phyloP scores from a whole-genome alignment of 192 early-diverging fungal species.

The Coemansia sp. region DNA sequence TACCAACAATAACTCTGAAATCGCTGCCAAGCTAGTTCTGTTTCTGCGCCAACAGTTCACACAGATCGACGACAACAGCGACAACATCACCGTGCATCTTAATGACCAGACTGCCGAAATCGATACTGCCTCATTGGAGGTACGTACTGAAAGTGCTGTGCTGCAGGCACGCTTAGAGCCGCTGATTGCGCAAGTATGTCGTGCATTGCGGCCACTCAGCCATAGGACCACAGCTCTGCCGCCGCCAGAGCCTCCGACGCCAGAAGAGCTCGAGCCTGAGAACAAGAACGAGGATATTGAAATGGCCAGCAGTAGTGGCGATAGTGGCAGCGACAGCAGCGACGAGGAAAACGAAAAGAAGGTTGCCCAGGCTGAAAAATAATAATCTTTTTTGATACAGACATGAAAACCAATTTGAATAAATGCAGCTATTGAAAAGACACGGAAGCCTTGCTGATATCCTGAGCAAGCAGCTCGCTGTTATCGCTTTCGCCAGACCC shows the following conservation, averaged over 20 bases:
- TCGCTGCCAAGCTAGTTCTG: slow-evolving; percentile 25
- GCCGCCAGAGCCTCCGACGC: slow-evolving; percentile 8
- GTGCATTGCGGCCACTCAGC: slow-evolving; percentile 37
- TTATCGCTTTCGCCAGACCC: slow-evolving; percentile 3
- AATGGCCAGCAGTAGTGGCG: slow-evolving; percentile 10
- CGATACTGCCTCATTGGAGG: slow-evolving; percentile 22
- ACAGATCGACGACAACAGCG: slow-evolving; percentile 22
- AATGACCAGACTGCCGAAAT: slow-evolving; percentile 19
- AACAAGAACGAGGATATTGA: slow-evolving; percentile 8
- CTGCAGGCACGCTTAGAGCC: slow-evolving; percentile 32
- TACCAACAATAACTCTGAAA: slow-evolving; percentile 9
- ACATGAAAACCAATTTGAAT: too few species aligned
- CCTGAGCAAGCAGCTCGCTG: slow-evolving; percentile 16
- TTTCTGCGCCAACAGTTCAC: slow-evolving; percentile 49
- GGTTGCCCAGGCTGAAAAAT: background rate
- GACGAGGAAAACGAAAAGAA: background rate
- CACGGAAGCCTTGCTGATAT: slow-evolving; percentile 10
- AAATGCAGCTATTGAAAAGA: background rate
- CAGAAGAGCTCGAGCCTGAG: slow-evolving; percentile 12
- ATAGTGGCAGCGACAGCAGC: background rate
- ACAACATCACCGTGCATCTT: slow-evolving; percentile 24
- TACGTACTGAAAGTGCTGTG: slow-evolving; percentile 32
- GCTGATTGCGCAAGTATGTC: slow-evolving; percentile 32
- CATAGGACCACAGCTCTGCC: slow-evolving; percentile 30
- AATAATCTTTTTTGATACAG: too few species aligned